Conservation (phyloP, 2,329 filamentous ascomycete species). For the Ophiosphaerella herpotricha region DNA sequence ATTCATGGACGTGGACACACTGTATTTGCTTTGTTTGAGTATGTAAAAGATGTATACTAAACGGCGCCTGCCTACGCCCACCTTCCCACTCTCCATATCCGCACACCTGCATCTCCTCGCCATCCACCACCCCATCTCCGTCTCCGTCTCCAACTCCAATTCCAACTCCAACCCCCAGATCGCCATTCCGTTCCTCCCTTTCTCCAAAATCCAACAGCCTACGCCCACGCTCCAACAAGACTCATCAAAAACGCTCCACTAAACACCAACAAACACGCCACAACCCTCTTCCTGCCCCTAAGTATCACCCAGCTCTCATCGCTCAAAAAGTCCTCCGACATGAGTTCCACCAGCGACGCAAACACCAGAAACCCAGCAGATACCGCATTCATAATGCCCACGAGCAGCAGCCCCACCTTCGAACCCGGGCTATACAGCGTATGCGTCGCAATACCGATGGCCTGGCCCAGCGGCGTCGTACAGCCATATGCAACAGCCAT, state of each 20-base stretch:
- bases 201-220: slow-evolving; percentile 1
- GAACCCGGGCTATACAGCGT: slow-evolving; percentile 79
- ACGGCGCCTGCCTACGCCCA: too few relatives aligned
- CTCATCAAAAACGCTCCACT: slow-evolving; percentile 71
- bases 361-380: slow-evolving; percentile 80
- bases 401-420: slow-evolving; percentile 75
- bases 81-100: too few relatives aligned
- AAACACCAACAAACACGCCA: slow-evolving; percentile 67
- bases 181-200: background rate
- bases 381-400: slow-evolving; percentile 86
- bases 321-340: slow-evolving; percentile 81
- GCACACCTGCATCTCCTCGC: too few relatives aligned
- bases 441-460: slow-evolving; percentile 77
- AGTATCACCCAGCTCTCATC: slow-evolving; percentile 74
- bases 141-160: too few relatives aligned
- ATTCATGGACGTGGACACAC: too few relatives aligned
- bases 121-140: too few relatives aligned
- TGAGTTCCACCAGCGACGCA: slow-evolving; percentile 79
- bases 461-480: slow-evolving; percentile 77
- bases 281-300: slow-evolving; percentile 63
- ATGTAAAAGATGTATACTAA: too few relatives aligned
- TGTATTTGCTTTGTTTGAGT: too few relatives aligned
- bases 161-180: background rate
- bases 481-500: slow-evolving; percentile 78
- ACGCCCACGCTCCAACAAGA: slow-evolving; percentile 73